Percentiles rank a stretch among this genome's conserved stretches.
Evolutionary conservation across 129 eudicot species (phyloP).

Genomic region (Dittrichia graveolens): DNA sequence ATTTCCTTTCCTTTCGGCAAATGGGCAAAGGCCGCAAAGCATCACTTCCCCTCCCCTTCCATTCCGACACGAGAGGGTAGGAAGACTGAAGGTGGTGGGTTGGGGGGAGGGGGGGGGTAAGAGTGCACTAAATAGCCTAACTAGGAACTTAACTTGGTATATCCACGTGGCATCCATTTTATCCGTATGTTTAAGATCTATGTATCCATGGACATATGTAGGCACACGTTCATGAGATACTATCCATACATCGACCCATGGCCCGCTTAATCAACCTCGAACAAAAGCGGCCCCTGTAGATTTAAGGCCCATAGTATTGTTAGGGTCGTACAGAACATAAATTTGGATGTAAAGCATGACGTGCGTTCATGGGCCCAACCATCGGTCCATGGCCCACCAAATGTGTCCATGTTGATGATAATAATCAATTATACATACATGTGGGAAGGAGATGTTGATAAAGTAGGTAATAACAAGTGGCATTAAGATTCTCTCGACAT

Average conservation of each 20-base stretch:
- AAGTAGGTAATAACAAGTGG: conserved; percentile 13
- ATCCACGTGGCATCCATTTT: conserved; percentile 25
- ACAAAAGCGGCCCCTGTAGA: conserved; percentile 6
- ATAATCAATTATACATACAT: conserved; percentile 10
- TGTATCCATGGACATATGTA: conserved; percentile 27
- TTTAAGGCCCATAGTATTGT: conserved; percentile 14
- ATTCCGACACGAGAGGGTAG: too few species aligned
- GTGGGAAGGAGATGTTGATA: neutral
- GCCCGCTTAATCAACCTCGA: conserved; percentile 13
- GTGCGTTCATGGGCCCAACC: conserved; percentile 18
- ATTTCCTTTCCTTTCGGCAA: too few species aligned
- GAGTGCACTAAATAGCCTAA: too few species aligned
- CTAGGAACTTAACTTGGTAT: neutral
- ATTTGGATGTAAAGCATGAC: conserved; percentile 24
- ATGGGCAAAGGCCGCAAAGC: too few species aligned
- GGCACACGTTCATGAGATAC: conserved; percentile 33
- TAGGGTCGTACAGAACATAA: conserved; percentile 9
- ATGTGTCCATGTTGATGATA: neutral
- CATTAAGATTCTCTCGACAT: conserved; percentile 14
- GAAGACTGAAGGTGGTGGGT: too few species aligned
- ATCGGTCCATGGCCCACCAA: conserved; percentile 31
- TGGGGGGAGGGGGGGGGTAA: too few species aligned
- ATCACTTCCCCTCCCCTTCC: too few species aligned
- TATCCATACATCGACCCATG: conserved; percentile 14
- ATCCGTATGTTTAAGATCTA: conserved; percentile 16